A percentile compares a stretch with the other conserved stretches of the same genome.
Evolutionary conservation across 2,329 filamentous ascomycete species (phyloP).

Genomic region (Microascus cirrosus): DNA sequence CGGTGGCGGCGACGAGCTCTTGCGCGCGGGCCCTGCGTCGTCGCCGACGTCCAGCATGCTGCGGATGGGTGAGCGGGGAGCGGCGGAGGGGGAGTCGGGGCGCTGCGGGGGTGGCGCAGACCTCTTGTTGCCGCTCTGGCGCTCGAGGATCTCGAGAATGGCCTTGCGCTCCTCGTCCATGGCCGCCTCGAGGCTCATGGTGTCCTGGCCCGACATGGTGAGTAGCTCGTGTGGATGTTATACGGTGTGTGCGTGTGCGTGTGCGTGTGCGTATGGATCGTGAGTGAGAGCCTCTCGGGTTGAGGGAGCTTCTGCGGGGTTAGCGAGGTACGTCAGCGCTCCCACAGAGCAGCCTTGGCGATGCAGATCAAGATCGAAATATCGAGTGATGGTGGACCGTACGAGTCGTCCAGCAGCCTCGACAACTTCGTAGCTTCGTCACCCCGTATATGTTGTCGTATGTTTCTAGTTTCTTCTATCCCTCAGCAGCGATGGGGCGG

Average conservation of each 20-base stretch:
- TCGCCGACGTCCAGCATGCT: conserved; percentile 55
- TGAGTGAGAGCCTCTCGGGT: too few species aligned
- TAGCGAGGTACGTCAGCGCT: background rate
- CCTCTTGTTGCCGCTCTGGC: conserved; percentile 20
- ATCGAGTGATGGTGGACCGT: background rate
- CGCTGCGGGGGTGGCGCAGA: conserved; percentile 22
- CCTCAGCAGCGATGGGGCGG: background rate
- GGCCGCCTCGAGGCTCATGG: conserved; percentile 67
- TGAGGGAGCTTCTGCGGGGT: background rate
- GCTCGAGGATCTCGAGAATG: conserved; percentile 58
- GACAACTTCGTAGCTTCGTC: background rate
- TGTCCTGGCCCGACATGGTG: background rate
- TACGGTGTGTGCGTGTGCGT: background rate
- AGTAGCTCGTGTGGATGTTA: background rate
- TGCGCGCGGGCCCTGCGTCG: conserved; percentile 14
- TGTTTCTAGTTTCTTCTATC: background rate
- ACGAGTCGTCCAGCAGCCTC: background rate
- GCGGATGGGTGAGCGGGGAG: conserved; percentile 54
- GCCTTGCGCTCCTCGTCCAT: conserved; percentile 69
- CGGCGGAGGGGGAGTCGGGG: conserved; percentile 42
- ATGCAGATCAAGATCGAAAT: background rate
- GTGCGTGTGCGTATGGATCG: background rate
- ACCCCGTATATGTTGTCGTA: background rate
- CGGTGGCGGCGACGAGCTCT: conserved; percentile 8
- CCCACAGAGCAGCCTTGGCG: background rate